These are phyloP conservation scores for Neophaeococcomyces aloes DNA, from an alignment of 2,329 filamentous ascomycete genomes.

Conservation along the genomic window DNA sequence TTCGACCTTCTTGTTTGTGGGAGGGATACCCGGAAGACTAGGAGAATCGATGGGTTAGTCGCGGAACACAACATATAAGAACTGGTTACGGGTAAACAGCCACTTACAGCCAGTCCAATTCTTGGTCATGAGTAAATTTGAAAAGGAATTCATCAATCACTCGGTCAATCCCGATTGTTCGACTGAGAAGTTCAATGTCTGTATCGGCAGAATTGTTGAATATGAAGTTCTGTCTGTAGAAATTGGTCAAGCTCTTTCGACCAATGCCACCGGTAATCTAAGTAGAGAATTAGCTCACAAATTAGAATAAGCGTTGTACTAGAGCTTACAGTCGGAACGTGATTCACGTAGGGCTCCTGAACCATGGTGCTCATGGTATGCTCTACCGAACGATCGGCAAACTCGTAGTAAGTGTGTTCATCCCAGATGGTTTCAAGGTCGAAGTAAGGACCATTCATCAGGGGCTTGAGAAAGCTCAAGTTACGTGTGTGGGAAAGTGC, in stretches of 20 bases:
- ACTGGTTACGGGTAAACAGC: too few species aligned
- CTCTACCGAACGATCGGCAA: slow-evolving; percentile 56
- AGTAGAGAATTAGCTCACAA: background rate
- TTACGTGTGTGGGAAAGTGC: slow-evolving; percentile 56
- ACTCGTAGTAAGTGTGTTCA: slow-evolving; percentile 63
- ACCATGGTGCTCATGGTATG: slow-evolving; percentile 77
- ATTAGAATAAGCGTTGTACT: background rate
- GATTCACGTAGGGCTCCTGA: slow-evolving; percentile 67
- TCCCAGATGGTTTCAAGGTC: slow-evolving; percentile 71
- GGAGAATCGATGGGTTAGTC: too few species aligned
- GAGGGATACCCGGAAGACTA: slow-evolving; percentile 51
- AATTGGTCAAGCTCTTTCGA: slow-evolving; percentile 49
- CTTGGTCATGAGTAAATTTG: slow-evolving; percentile 50
- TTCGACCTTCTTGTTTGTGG: slow-evolving; percentile 44
- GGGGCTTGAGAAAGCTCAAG: slow-evolving; percentile 14
- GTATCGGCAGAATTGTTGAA: slow-evolving; percentile 61
- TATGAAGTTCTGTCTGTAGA: slow-evolving; percentile 66
- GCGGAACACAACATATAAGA: too few species aligned
- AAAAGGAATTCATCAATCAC: slow-evolving; percentile 62
- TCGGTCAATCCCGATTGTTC: slow-evolving; percentile 61
- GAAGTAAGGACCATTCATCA: slow-evolving; percentile 11
- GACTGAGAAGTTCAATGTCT: slow-evolving; percentile 56
- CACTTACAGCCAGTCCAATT: slow-evolving; percentile 65
- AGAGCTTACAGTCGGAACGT: slow-evolving; percentile 56
- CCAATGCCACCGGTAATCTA: slow-evolving; percentile 61